phyloP scores from a whole-genome alignment of 257 asterid species.

The Coffea canephora region DNA sequence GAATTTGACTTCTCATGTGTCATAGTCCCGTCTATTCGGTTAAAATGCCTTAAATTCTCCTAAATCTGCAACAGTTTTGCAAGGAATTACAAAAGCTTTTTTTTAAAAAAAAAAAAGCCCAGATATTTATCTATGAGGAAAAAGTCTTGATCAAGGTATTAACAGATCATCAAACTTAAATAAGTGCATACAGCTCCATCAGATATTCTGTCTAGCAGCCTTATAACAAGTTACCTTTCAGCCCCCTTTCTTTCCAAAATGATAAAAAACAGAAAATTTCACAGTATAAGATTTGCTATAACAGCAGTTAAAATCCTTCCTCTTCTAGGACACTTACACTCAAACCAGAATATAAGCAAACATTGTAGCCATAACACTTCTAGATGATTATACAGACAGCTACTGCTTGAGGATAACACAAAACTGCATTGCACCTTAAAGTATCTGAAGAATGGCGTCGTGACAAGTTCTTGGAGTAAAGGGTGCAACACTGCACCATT shows the following conservation, averaged over 20 bases:
- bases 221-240: background rate
- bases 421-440: conserved; percentile 58
- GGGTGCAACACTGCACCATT: conserved; percentile 81
- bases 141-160: background rate
- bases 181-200: background rate
- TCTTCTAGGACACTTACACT: background rate
- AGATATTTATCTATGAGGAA: background rate
- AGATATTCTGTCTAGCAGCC: background rate
- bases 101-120: background rate
- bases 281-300: background rate
- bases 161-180: background rate
- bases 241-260: background rate
- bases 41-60: background rate
- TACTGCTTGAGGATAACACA: conserved; percentile 5
- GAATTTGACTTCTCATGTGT: background rate
- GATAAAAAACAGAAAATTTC: background rate
- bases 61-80: background rate
- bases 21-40: background rate
- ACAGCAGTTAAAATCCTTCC: background rate
- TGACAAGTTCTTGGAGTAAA: conserved; percentile 81
- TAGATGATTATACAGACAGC: background rate
- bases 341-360: background rate
- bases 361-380: background rate
- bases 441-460: conserved; percentile 86
- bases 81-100: too few relatives aligned